These are phyloP conservation scores for Tricholoma bakamatsutake DNA, from an alignment of 768 basidiomycete genomes.

Conservation along the genomic window DNA sequence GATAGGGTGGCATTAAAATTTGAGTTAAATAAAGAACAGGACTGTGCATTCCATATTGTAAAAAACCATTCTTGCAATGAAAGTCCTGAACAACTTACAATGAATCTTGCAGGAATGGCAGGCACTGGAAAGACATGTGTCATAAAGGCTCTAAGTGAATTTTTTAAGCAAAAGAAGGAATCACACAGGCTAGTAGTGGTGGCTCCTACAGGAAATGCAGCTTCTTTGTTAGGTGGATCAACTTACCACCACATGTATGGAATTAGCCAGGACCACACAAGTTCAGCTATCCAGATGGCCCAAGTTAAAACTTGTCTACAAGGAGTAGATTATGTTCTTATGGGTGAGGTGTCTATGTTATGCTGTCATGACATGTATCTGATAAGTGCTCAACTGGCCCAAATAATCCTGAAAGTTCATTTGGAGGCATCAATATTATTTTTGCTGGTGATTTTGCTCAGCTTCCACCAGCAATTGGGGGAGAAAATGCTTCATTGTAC, in stretches of 20 bases:
- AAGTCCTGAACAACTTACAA: conserved; percentile 14
- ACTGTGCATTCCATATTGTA: conserved; percentile 27
- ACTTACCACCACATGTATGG: conserved; percentile 31
- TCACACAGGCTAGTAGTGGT: conserved; percentile 17
- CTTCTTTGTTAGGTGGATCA: conserved; percentile 24
- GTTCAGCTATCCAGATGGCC: neutral
- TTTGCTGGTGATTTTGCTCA: conserved; percentile 45
- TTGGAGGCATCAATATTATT: conserved; percentile 37
- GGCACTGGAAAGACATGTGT: conserved; percentile 26
- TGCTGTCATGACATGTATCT: conserved; percentile 24
- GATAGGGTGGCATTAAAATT: conserved; percentile 5
- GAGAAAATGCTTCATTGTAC: conserved; percentile 17
- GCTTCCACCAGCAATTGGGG: conserved; percentile 26
- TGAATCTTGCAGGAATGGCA: conserved; percentile 27
- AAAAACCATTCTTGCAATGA: conserved; percentile 12
- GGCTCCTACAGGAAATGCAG: conserved; percentile 29
- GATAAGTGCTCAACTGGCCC: conserved; percentile 21
- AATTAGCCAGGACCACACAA: conserved; percentile 6
- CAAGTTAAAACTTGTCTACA: no score
- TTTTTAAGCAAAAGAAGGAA: conserved; percentile 19
- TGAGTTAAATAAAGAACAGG: conserved; percentile 25
- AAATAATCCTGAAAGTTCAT: conserved; percentile 14
- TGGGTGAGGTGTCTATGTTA: conserved; percentile 42
- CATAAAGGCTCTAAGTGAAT: conserved; percentile 15
- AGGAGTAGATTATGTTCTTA: conserved; percentile 30